Evolutionary conservation across 768 basidiomycete species (phyloP).

Genomic region (Kwoniella pini): DNA sequence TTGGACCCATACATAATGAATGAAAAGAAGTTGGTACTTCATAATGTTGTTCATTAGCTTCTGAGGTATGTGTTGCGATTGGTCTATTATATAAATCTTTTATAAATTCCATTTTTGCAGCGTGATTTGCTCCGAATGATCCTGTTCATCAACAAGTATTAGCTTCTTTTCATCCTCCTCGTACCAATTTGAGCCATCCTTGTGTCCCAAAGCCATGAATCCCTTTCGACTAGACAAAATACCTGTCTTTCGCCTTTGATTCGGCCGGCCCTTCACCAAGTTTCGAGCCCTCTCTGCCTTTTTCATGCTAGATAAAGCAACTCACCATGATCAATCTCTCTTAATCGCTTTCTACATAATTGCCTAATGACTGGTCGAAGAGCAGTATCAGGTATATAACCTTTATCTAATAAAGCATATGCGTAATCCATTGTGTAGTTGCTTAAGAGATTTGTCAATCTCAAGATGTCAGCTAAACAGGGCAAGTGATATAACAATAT

Average conservation of each 20-base stretch:
- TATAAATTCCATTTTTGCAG: constrained; percentile 69
- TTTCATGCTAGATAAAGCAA: constrained; percentile 17
- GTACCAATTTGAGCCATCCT: too few species aligned
- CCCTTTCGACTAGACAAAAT: too few species aligned
- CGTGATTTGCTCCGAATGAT: constrained; percentile 62
- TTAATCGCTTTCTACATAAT: constrained; percentile 61
- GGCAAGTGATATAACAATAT: not conserved
- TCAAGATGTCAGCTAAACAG: not conserved
- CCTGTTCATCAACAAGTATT: constrained; percentile 20
- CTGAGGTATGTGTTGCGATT: constrained; percentile 66
- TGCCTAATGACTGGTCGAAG: constrained; percentile 59
- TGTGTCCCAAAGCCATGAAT: too few species aligned
- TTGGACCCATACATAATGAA: constrained; percentile 65
- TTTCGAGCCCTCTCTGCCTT: too few species aligned
- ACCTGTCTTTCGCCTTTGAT: too few species aligned
- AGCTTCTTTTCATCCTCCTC: too few species aligned
- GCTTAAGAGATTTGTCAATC: not conserved
- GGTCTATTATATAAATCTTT: constrained; percentile 61
- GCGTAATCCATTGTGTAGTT: constrained; percentile 42
- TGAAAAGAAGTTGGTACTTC: constrained; percentile 65
- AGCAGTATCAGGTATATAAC: constrained; percentile 66
- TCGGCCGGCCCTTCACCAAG: too few species aligned
- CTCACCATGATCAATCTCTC: constrained; percentile 65
- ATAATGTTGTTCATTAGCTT: constrained; percentile 76
- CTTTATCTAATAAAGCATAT: constrained; percentile 56